Evolutionary conservation across 805 yeast species (phyloP), one percentile per base, ranked within the genome.

Genomic region (Ogataea neopini): DNA sequence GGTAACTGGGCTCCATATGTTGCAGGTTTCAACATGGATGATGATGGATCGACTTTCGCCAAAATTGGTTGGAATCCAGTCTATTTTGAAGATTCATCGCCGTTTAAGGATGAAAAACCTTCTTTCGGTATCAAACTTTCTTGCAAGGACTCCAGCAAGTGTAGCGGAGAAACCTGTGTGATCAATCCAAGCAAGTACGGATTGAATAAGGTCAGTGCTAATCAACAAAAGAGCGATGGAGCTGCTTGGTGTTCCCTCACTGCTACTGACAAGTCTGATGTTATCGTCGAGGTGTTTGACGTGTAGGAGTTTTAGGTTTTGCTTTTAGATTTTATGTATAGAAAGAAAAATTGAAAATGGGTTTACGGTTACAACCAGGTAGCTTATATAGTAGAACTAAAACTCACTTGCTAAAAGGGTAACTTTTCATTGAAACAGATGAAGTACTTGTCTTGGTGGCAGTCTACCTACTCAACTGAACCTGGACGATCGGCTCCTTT

Each of bases 1-100:
- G 97, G 97, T 49, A 89, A 89, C 76, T 90, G 96, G 96, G 70
- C 96, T 13, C 96, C 96, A 22, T 89, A 88, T 58, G 96, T 90
- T 53, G 95, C 94, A 11, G 97, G 97, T 54, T 88, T 91, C 51
- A 89, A 89, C 72, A 80, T 80, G 74, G 96, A 88, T 64, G 68
- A 66, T 51, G 68, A 61, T 49, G 84, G 88, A 26, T 78, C 79
- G 64, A 89, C 96, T 3, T 89, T 56, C 64, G 88, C 87, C 54
- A 90, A 88, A 69, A 79, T 89, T 63, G 96, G 92, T 39, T 88
- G 96, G 96, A 89, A 89, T 67, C 96, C 97, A n/a, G 77, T 85
- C 47, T 87, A 88, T 67, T 66, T 86, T 58, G 92, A 85, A 53
- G 73, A 73, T 43, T 55, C 70, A 1, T 64, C 74, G 20, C 79